Percentiles rank a stretch among this genome's conserved stretches.
phyloP scores from a whole-genome alignment of 306 rosid genomes.

The Rosa chinensis region DNA sequence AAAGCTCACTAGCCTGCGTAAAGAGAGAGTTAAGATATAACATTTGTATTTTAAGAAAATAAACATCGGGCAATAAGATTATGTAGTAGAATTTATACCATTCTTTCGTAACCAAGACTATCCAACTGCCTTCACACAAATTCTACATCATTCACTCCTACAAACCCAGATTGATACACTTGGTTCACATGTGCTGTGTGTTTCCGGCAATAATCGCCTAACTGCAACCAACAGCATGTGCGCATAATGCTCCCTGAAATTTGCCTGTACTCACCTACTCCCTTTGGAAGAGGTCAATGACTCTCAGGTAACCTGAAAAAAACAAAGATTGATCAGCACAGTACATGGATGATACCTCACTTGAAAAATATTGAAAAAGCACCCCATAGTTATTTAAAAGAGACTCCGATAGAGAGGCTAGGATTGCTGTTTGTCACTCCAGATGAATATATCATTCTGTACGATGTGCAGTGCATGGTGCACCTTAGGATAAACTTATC shows the following conservation, averaged over 20 bases:
- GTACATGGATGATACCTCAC: not conserved
- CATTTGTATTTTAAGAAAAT: not conserved
- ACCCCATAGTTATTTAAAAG: not conserved
- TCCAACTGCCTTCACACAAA: not conserved
- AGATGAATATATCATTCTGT: not conserved
- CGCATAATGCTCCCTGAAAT: not conserved
- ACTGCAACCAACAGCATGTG: slow-evolving; percentile 14
- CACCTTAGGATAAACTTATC: not conserved
- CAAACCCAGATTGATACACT: not conserved
- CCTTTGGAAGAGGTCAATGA: slow-evolving; percentile 44
- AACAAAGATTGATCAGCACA: not conserved
- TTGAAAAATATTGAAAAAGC: not conserved
- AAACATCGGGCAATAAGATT: not conserved
- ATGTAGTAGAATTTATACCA: not conserved
- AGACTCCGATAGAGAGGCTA: not conserved
- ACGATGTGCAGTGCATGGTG: not conserved
- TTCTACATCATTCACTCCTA: not conserved
- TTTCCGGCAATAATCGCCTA: slow-evolving; percentile 18
- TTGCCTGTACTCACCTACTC: slow-evolving; percentile 18
- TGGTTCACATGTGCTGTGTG: not conserved
- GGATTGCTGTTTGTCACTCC: not conserved
- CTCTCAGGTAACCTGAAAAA: slow-evolving; percentile 88
- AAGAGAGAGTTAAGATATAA: not conserved
- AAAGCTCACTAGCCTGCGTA: slow-evolving; percentile 7
- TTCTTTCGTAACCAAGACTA: not conserved